Conservation (phyloP, 371 early-diverging fungal genomes). For the Mortierella sp. region DNA sequence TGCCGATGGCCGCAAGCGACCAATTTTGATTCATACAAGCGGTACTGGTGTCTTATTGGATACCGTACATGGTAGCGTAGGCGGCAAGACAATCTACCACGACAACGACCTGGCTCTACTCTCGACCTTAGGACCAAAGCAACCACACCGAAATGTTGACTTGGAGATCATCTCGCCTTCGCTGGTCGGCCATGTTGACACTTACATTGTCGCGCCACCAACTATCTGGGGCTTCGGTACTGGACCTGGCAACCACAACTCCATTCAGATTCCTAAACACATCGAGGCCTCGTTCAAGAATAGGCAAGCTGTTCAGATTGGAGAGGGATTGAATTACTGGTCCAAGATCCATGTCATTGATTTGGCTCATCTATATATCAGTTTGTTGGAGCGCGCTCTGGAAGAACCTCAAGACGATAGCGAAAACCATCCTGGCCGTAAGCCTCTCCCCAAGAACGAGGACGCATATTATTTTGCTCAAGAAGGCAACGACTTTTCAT, state of each 20-base stretch:
- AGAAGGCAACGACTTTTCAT: slow-evolving; percentile 51
- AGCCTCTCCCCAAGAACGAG: slow-evolving; percentile 42
- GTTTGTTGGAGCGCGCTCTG: slow-evolving; percentile 42
- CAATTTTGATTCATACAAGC: slow-evolving; percentile 55
- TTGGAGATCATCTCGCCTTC: slow-evolving; percentile 29
- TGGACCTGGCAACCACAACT: slow-evolving; percentile 44
- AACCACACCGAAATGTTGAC: slow-evolving; percentile 56
- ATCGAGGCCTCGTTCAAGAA: slow-evolving; percentile 31
- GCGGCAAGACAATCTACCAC: slow-evolving; percentile 37
- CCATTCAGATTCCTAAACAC: slow-evolving; percentile 50
- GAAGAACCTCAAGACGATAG: slow-evolving; percentile 39
- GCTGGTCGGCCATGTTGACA: slow-evolving; percentile 30
- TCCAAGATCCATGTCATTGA: slow-evolving; percentile 57
- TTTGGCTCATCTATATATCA: slow-evolving; percentile 42
- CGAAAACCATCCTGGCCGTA: background rate
- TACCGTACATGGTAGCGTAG: slow-evolving; percentile 26
- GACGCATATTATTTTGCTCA: slow-evolving; percentile 58
- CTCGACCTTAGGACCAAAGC: slow-evolving; percentile 22
- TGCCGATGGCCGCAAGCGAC: slow-evolving; percentile 26
- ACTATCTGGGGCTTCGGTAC: slow-evolving; percentile 54
- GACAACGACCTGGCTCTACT: slow-evolving; percentile 50
- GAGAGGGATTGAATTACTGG: slow-evolving; percentile 54
- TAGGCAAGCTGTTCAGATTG: slow-evolving; percentile 41
- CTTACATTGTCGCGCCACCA: slow-evolving; percentile 56
- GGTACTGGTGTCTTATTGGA: slow-evolving; percentile 54